Base-by-base conservation (phyloP, 768 basidiomycete species). In the Filobasidium floriforme region DNA sequence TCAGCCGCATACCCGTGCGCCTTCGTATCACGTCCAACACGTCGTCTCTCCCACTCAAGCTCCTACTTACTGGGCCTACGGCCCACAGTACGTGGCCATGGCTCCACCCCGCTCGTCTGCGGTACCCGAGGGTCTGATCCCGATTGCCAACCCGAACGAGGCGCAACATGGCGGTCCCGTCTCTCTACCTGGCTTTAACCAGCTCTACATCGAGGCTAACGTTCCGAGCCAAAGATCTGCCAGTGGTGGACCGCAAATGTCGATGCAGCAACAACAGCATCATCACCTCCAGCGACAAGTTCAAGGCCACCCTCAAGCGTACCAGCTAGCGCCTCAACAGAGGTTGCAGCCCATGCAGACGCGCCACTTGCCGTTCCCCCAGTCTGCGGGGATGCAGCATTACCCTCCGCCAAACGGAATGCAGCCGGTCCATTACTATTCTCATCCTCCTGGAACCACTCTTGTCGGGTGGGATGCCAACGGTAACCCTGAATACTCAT, bases 171-270 rank as follows among this genome's bases (percentile, higher is more conserved):
- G 24, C 19, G 54, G 54, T 14, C 54, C 19, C 24, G 54, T 57
- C 29, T 57, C 54, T 26, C 54, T 57, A 19, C 54, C 54, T 24
- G 54, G 54, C 24, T 57, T 57, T n/a, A 57, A 57, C 26, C 54
- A 57, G 54, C 54, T 57, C 29, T 57, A 57, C 54, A 57, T 57
- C 54, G 54, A 57, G 12, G 14, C 54, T 5, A 49, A 49, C 22
- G 46, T 15, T 14, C 15, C 15, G 18, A 22, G 46, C 15, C 5
- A 5, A 15, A 49, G 46, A 12, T 22, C 15, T 18, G 46, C 18
- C 14, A 49, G 46, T 49, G 18, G 22, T 18, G 46, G 46, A 3
- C 46, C 4, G 4, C 46, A 49, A 12, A 15, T 49, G 18, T 37
- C 32, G 32, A 37, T 37, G 32, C 32, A 37, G 32, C 46, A 18